These are phyloP conservation scores for Neophaeococcomyces mojaviensis DNA, from an alignment of 2,329 filamentous ascomycete species.

Conservation along the genomic window DNA sequence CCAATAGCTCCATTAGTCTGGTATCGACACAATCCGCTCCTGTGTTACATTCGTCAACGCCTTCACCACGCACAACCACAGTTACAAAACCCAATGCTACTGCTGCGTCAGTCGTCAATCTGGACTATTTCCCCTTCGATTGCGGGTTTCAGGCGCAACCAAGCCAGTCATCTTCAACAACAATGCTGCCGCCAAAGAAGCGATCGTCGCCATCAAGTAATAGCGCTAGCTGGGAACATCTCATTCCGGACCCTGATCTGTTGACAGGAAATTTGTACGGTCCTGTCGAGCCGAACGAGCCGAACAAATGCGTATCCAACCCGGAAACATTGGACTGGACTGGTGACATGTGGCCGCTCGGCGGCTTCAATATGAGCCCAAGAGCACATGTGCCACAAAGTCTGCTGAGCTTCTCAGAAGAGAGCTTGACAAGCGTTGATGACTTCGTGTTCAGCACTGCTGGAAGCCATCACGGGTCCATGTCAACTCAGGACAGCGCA, in stretches of 20 bases:
- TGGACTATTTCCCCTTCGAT: slow-evolving; percentile 51
- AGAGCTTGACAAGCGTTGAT: slow-evolving; percentile 50
- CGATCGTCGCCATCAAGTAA: slow-evolving; percentile 29
- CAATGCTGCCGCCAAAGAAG: slow-evolving; percentile 34
- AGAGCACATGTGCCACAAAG: slow-evolving; percentile 39
- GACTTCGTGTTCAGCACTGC: slow-evolving; percentile 31
- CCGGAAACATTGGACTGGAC: slow-evolving; percentile 25
- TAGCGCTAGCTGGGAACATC: slow-evolving; percentile 70
- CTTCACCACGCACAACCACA: slow-evolving; percentile 9
- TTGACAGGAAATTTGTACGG: not conserved
- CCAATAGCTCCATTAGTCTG: slow-evolving; percentile 18
- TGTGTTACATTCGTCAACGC: slow-evolving; percentile 10
- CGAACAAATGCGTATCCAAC: slow-evolving; percentile 28
- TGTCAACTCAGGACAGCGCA: slow-evolving; percentile 12
- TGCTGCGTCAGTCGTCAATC: slow-evolving; percentile 33
- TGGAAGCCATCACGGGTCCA: slow-evolving; percentile 20
- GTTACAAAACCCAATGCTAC: slow-evolving; percentile 7
- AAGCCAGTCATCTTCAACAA: slow-evolving; percentile 37
- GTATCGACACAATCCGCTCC: slow-evolving; percentile 22
- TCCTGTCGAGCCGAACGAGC: slow-evolving; percentile 4
- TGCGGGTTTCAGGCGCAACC: slow-evolving; percentile 27
- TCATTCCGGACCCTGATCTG: slow-evolving; percentile 71
- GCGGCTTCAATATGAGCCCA: slow-evolving; percentile 29
- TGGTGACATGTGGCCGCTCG: slow-evolving; percentile 33
- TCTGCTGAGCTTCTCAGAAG: slow-evolving; percentile 53